Evolutionary conservation across 805 yeast genomes (phyloP).

Genomic region (Kregervanrija fluxuum): DNA sequence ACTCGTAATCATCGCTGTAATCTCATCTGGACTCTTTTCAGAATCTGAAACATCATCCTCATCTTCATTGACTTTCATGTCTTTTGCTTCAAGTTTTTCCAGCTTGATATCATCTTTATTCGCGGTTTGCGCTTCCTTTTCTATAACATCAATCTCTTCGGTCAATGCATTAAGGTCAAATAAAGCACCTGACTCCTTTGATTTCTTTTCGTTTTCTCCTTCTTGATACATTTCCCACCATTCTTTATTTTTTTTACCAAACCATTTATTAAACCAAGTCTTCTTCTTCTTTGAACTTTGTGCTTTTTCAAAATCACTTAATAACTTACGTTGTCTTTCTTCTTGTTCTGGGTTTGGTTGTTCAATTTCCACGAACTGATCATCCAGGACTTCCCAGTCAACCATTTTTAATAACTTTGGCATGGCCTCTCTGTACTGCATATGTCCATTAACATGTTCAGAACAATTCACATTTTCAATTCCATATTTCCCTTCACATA

Average conservation of each 20-base stretch:
- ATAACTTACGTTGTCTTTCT: conserved; percentile 74
- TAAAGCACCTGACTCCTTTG: conserved; percentile 22
- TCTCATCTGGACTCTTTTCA: background rate
- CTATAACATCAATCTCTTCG: conserved; percentile 39
- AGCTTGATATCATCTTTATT: conserved; percentile 8
- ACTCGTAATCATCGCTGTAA: background rate
- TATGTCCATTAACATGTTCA: conserved; percentile 83
- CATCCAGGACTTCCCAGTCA: conserved; percentile 79
- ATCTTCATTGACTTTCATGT: background rate
- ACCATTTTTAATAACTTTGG: conserved; percentile 66
- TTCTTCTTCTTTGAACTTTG: conserved; percentile 25
- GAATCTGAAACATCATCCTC: background rate
- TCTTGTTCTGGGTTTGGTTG: conserved; percentile 88
- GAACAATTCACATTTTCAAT: conserved; percentile 87
- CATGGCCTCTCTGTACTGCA: conserved; percentile 94
- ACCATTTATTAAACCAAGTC: conserved; percentile 36
- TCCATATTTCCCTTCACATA: conserved; percentile 34
- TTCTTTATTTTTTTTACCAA: conserved; percentile 41
- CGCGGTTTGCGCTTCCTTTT: conserved; percentile 25
- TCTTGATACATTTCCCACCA: conserved; percentile 54
- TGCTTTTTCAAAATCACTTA: conserved; percentile 64
- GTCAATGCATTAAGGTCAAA: conserved; percentile 40
- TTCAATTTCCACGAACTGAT: conserved; percentile 91
- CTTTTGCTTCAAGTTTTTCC: background rate
- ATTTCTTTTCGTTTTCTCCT: conserved; percentile 26